These are phyloP conservation scores for Haplosporangium sp. DNA, from an alignment of 371 early-diverging fungal species.

Conservation along the genomic window DNA sequence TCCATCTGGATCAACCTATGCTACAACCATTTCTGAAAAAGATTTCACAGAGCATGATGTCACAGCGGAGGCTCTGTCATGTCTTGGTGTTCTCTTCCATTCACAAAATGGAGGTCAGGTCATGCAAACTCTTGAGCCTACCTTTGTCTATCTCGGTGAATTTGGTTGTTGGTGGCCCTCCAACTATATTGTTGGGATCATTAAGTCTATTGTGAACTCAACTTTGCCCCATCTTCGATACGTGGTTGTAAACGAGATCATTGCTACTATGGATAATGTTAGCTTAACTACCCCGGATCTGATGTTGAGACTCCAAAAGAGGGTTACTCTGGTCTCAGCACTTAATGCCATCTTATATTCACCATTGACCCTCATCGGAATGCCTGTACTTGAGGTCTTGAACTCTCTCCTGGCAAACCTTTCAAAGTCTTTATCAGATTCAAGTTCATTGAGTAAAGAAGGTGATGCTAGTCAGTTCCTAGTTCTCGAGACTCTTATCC, in stretches of 20 bases:
- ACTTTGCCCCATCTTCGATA: slow-evolving; percentile 78
- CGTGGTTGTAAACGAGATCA: slow-evolving; percentile 69
- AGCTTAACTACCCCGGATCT: slow-evolving; percentile 37
- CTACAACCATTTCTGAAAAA: slow-evolving; percentile 31
- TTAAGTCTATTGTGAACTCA: slow-evolving; percentile 66
- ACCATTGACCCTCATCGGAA: slow-evolving; percentile 72
- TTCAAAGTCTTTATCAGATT: slow-evolving; percentile 59
- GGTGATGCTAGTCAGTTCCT: slow-evolving; percentile 44
- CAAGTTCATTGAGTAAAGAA: slow-evolving; percentile 38
- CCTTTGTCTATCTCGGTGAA: slow-evolving; percentile 67
- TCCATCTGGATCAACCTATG: slow-evolving; percentile 38
- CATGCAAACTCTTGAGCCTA: slow-evolving; percentile 58
- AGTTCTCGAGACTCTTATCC: slow-evolving; percentile 59
- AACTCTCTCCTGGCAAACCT: slow-evolving; percentile 75
- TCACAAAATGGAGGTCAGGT: slow-evolving; percentile 64
- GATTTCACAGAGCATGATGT: slow-evolving; percentile 53
- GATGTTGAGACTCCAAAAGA: slow-evolving; percentile 57
- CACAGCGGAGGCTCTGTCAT: slow-evolving; percentile 58
- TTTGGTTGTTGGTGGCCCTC: slow-evolving; percentile 70
- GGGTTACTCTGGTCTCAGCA: slow-evolving; percentile 68
- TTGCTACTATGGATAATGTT: slow-evolving; percentile 67
- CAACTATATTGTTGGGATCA: slow-evolving; percentile 63
- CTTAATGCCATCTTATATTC: slow-evolving; percentile 68
- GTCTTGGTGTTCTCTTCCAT: slow-evolving; percentile 61
- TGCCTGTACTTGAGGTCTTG: slow-evolving; percentile 86